Percentiles rank a stretch among this genome's conserved stretches.
These are phyloP conservation scores for Linderniella brevidens DNA, from an alignment of 257 asterid genomes.

Conservation along the genomic window DNA sequence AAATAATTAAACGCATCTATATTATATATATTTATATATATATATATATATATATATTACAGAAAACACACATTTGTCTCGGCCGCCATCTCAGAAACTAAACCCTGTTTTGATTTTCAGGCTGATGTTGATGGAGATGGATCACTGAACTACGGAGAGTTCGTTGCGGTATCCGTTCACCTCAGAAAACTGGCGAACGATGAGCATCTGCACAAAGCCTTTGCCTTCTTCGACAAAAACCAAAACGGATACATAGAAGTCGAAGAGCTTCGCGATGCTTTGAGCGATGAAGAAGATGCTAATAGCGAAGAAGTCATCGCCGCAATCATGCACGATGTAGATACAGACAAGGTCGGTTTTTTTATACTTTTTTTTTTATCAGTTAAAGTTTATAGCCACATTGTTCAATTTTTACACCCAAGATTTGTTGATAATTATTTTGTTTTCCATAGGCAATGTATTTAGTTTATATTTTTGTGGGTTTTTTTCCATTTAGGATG, in stretches of 20 bases:
- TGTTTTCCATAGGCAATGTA: not conserved
- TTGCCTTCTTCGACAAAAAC: constrained; percentile 51
- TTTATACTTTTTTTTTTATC: too few species aligned
- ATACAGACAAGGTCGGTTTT: constrained; percentile 43
- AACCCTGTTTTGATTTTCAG: constrained; percentile 14
- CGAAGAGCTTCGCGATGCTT: constrained; percentile 56
- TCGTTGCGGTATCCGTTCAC: constrained; percentile 64
- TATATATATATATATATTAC: too few species aligned
- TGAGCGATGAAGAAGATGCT: constrained; percentile 41
- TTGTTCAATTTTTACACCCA: too few species aligned
- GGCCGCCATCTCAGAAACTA: too few species aligned
- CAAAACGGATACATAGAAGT: constrained; percentile 50
- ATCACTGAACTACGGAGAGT: constrained; percentile 46
- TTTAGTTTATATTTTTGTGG: not conserved
- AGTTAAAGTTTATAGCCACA: too few species aligned
- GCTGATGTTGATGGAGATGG: constrained; percentile 69
- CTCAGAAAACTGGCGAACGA: constrained; percentile 62
- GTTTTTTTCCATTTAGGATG: constrained; percentile 33
- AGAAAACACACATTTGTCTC: too few species aligned
- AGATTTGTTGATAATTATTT: not conserved
- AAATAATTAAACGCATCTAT: too few species aligned
- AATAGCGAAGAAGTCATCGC: constrained; percentile 40
- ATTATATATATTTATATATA: too few species aligned
- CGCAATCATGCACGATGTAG: constrained; percentile 82
- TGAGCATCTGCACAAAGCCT: constrained; percentile 68